Base-by-base conservation (phyloP, 129 eudicot genomes). In the Saussurea involucrata region DNA sequence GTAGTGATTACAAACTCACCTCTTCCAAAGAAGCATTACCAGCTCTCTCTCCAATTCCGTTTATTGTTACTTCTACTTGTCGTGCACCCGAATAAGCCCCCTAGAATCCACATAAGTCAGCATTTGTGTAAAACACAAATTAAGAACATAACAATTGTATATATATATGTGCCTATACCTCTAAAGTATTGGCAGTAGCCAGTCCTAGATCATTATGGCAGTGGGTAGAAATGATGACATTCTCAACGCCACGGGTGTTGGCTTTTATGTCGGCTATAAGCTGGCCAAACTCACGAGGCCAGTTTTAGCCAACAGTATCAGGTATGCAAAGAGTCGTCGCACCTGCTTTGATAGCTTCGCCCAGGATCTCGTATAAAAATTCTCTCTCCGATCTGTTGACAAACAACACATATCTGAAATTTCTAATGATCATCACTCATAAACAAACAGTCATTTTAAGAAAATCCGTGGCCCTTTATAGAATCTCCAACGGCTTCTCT, bases 21-120 rank as follows among this genome's bases (percentile, higher is more conserved):
- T 92, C 98, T 83, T 92, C 98, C 53, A 92, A 67, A 69, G 96
- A 90, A 33, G 98, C 96, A 79, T 92, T 92, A 12, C 98, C 98
- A 78, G 98, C 98, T 86, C 98, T 88, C 68, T 92, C 98, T 28
- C 98, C 98, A 21, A 92, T 92, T 55, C 98, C 98, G 75, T 92
- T 92, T 64, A 92, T 85, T 5, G 98, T 92, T 40, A 90, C 96
- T 79, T 92, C 98, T 12, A 92, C 42, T 72, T 92, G 98, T 72
- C 98, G 83, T 53, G 98, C 98, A 58, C 98, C 98, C 40, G 96
- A 88, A 84, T 80, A 79, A 63, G 92, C 98, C 29, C 98, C 98
- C 98, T 92, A 63, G 66, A 61, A 81, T 11, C 27, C 28, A 72
- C 17, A 68, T 44, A 42, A 17, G n/a, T 10, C 3, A 10, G 18